A percentile compares a stretch with the other conserved stretches of the same genome.
Conservation (phyloP, 257 asterid species). For the Voacanga thouarsii region DNA sequence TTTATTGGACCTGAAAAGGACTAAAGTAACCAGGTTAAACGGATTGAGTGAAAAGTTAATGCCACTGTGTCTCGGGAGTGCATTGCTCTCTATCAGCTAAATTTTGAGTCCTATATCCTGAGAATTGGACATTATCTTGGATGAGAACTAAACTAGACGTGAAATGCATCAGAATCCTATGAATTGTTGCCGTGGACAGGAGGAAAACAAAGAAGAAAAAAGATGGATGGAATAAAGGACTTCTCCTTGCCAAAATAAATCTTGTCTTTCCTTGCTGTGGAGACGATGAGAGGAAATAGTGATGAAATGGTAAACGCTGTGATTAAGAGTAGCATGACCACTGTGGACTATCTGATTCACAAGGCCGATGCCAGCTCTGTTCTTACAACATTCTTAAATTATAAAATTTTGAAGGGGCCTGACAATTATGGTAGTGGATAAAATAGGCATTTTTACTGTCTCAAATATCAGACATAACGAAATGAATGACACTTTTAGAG, state of each 20-base stretch:
- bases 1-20: neutral
- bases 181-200: neutral
- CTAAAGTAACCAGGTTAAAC: neutral
- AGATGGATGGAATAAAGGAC: neutral
- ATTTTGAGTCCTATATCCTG: neutral
- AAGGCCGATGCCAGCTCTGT: neutral
- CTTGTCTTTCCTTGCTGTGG: neutral
- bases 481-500: neutral
- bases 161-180: neutral
- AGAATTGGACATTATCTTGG: neutral
- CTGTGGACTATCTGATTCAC: no score
- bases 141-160: neutral
- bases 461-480: neutral
- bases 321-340: no score
- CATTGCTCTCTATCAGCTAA: neutral
- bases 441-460: neutral
- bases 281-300: neutral
- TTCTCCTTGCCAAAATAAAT: neutral
- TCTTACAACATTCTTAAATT: neutral
- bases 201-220: neutral
- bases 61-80: neutral
- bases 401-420: neutral
- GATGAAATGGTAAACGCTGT: no score
- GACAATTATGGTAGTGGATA: neutral
- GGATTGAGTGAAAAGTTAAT: neutral